These are phyloP conservation scores for Plasmodium vinckei DNA, from an alignment of 169 alveolate genomes.

Conservation along the genomic window DNA sequence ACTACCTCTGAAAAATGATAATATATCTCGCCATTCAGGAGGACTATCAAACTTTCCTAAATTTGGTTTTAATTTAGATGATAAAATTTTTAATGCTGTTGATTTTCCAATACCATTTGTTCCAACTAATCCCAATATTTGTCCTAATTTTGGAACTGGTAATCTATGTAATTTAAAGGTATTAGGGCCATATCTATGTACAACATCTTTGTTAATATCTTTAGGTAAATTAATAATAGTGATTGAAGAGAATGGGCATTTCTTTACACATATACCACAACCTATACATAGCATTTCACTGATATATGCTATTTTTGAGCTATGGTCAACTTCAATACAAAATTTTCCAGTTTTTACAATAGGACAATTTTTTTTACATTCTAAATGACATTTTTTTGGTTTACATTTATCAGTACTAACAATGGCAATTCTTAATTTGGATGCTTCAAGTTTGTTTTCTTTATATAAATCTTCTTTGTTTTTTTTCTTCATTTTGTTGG, in stretches of 20 bases:
- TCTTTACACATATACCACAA: constrained; percentile 99
- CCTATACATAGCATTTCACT: constrained; percentile 99
- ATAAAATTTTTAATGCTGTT: constrained; percentile 96
- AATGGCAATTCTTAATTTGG: constrained; percentile 97
- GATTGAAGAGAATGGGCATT: constrained; percentile 99
- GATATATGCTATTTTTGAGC: constrained; percentile 95
- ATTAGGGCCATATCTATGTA: constrained; percentile 98
- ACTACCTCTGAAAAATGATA: constrained; percentile 96
- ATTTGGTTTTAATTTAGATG: constrained; percentile 98
- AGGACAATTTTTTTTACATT: constrained; percentile 94
- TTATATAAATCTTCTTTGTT: constrained; percentile 70
- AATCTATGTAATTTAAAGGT: constrained; percentile 98
- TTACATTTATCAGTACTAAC: constrained; percentile 98
- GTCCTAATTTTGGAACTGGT: constrained; percentile 99
- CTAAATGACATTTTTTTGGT: constrained; percentile 98
- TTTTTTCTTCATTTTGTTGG: constrained; percentile 54
- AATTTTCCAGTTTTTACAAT: constrained; percentile 96
- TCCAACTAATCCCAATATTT: constrained; percentile 93
- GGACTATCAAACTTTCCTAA: constrained; percentile 96
- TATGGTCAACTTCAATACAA: constrained; percentile 97
- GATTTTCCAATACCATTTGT: constrained; percentile 98
- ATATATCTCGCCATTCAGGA: constrained; percentile 98
- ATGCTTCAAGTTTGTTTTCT: constrained; percentile 87
- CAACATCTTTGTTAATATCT: constrained; percentile 92
- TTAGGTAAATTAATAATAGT: constrained; percentile 98